Conservation (phyloP, 331 rosid species). For the Malus hybrid region DNA sequence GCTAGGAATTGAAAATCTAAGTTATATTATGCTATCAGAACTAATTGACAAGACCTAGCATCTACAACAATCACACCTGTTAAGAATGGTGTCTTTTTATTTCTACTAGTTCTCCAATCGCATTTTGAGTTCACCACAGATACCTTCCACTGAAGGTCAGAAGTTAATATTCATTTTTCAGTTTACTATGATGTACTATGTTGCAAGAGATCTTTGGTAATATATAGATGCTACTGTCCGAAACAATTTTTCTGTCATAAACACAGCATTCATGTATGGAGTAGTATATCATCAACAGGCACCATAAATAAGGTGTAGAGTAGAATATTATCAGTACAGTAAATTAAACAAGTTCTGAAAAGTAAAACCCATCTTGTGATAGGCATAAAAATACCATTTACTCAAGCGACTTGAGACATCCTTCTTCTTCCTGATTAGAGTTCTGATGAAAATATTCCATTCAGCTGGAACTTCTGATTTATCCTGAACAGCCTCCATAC, state of each 20-base stretch:
- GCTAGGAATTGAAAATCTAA: no score
- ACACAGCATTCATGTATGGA: neutral
- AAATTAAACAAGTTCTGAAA: neutral
- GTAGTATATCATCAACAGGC: no score
- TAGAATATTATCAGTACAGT: neutral
- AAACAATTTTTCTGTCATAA: neutral
- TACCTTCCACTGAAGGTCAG: no score
- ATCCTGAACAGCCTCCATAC: conserved; percentile 26
- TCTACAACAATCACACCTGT: no score
- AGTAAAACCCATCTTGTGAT: neutral
- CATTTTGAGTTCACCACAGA: no score
- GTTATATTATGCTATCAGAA: no score
- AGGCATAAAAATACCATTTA: conserved; percentile 54
- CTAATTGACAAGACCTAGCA: no score
- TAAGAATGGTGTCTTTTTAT: no score
- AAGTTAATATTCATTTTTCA: no score
- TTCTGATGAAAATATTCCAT: conserved; percentile 61
- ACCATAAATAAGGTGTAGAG: neutral
- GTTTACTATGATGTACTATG: no score
- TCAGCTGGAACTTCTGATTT: conserved; percentile 46
- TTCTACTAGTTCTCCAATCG: no score
- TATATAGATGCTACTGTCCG: neutral
- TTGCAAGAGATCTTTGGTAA: no score
- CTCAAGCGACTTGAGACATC: conserved; percentile 52
- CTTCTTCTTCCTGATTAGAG: conserved; percentile 60